phyloP scores from a whole-genome alignment of 164 flowering plant genomes.

The Magnolia sinica region DNA sequence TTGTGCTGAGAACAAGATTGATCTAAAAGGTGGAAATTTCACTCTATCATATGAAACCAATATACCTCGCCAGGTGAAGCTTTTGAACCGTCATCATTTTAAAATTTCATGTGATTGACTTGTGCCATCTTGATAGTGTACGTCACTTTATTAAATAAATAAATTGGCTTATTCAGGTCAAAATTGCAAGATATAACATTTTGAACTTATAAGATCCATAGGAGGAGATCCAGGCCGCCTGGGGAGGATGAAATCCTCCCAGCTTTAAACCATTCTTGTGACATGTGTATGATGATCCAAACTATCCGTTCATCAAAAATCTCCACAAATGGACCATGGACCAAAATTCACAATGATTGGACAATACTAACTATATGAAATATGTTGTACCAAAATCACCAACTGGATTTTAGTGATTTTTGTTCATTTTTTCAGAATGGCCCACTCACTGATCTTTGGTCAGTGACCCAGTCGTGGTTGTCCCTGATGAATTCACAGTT shows the following conservation, averaged over 20 bases:
- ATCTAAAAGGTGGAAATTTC: slow-evolving; percentile 54
- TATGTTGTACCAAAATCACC: too few relatives aligned
- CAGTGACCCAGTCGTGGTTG: too few relatives aligned
- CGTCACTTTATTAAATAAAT: neutral
- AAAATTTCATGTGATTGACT: neutral
- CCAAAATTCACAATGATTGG: neutral
- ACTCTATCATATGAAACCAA: slow-evolving; percentile 90
- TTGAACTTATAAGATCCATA: neutral
- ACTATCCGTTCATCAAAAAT: neutral
- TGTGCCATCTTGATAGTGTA: neutral
- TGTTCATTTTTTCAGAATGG: too few relatives aligned
- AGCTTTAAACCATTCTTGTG: neutral
- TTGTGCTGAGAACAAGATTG: slow-evolving; percentile 64
- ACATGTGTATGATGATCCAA: neutral
- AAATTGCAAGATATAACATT: neutral
- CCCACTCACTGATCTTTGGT: too few relatives aligned
- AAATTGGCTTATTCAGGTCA: neutral
- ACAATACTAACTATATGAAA: too few relatives aligned
- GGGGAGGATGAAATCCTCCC: neutral
- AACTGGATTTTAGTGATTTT: too few relatives aligned
- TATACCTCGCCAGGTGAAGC: slow-evolving; percentile 87
- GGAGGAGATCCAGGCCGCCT: too few relatives aligned
- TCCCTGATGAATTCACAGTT: too few relatives aligned
- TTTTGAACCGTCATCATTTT: neutral
- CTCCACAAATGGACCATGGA: neutral